Evolutionary conservation across 1,284 basidiomycete species (phyloP), one percentile per base, ranked within the genome.

Genomic region (Abortiporus biennis): DNA sequence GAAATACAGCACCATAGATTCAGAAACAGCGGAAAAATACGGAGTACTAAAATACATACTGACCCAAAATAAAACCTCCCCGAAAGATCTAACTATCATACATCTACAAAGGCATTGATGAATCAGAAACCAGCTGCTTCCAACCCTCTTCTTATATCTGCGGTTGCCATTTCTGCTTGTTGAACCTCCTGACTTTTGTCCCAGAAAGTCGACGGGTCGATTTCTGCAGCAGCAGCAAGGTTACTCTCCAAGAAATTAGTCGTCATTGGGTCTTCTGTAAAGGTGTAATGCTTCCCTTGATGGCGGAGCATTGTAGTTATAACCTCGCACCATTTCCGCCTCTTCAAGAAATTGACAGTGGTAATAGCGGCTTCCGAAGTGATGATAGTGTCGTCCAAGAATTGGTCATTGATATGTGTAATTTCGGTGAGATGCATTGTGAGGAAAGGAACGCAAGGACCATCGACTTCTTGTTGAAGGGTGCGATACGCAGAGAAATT

Each of bases 381-480:
- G 37, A 56, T 38, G 43, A 52, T 40, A 17, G 62, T 51, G 40
- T 47, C 52, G 43, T 74, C 68, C 40, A 72, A 66, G 45, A 69
- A 74, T 51, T 74, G 69, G 50, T 78, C 75, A 46, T 71, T 62
- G 47, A 76, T 71, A 51, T 76, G 75, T 24, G 71, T 63, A 47
- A 85, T 66, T 46, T 79, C 78, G 22, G 73, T 73, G 36, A 86
- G 64, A 59, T 74, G 81, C 67, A 75, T 74, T 32, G 68, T 70
- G 36, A 85, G 66, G 56, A 80, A 80, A 2, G 82, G 84, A 12
- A 86, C 69, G 52, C 80, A 83, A 3, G 80, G 70, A 2, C 72
- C 75, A n/a, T 78, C 71, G 15, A 70, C 68, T 6, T 66, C 56
- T 33, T 67, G 59, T 42, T 81, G 66, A 25, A 76, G 59, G 16